Base-by-base conservation (phyloP, 345 rosid species). In the Nasturtium officinale region DNA sequence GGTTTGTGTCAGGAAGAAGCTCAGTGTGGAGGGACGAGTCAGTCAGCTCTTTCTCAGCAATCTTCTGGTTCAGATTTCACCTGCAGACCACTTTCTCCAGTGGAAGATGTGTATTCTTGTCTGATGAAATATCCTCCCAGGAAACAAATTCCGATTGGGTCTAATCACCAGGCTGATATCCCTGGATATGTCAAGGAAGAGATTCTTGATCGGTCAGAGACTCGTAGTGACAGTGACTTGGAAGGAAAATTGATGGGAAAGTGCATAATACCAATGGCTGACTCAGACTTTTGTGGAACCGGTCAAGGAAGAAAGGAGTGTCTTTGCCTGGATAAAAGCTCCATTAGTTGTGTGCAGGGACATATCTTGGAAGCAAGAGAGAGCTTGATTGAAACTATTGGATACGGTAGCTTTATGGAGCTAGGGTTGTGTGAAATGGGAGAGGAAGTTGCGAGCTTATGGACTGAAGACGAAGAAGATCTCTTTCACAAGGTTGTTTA, bases 371-470 rank as follows among this genome's bases (percentile, higher is more conserved):
- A 94, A 81, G 85, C 89, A 7, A 81, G 91, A 81, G 59, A 86
- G 81, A 70, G 82, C 57, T 53, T 77, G 81, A 53, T 85, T 84
- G 28, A 77, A 73, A 50, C 38, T 40, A 76, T 89, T 46, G 96
- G 96, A 65, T 63, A 71, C n/a, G 83, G 80, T 42, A 77, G 30
- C 9, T 89, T 83, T 72, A 68, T 17, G 32, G 80, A 80, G 74
- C 69, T 90, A 72, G 97, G 97, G 54, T 86, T 94, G 7, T 61
- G 54, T 82, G 83, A 85, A 43, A 83, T 87, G 86, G 98, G 98
- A n/a, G 97, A 94, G 61, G 61, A 71, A 52, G 87, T 87, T 63
- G 82, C 89, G 7, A 72, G 79, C 25, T 69, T 83, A 12, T 94
- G 97, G 97, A 85, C 72, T 2, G 88, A 84, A 47, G 89, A 81